Evolutionary conservation across 106 monocot genomes (phyloP), one percentile per base, ranked within the genome.

Genomic region (Chionographis japonica): DNA sequence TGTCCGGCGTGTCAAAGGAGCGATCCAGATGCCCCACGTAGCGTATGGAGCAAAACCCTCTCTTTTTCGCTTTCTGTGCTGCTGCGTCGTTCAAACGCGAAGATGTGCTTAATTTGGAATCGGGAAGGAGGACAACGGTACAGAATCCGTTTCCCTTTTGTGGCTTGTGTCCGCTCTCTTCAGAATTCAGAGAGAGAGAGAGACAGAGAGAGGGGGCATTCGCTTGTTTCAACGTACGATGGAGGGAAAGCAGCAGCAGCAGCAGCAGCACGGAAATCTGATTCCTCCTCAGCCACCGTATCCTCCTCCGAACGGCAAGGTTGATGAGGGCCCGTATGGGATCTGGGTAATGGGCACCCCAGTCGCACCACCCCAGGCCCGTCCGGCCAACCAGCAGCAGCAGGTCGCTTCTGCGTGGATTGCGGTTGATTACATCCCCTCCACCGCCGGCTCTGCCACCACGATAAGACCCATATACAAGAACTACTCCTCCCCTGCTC

Each of bases 311-410:
- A 27, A 27, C 27, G 13, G 13, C 5, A 27, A 12, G 54, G 36
- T 9, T 7, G 65, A 6, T n/a, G 37, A 78, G 40, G 66, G 52
- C 4, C 4, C 52, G 35, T 40, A 46, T 27, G 74, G 79, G 40
- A 58, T 62, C 12, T 80, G 74, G 68, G 68, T 74, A 40, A 80
- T 64, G 74, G 74, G 74, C n/a, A 59, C 68, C 2, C 79, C 74
- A 9, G 56, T 73, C 27, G 27, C 0, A 9, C 67, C 67, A 3
- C 73, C 55, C 14, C 63, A 80, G 1, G 66, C 42, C 4, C 42
- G 68, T 27, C 68, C 79, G 6, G 68, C 40, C n/a, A 79, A 68
- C 62, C 79, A 73, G 62, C 67, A 63, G 57, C 27, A 27, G 27
- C 27, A 27, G 27, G 27, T 0, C 27, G 61, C 68, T 0, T 56